A percentile compares a stretch with the other conserved stretches of the same genome.
Conservation (phyloP, 2,329 filamentous ascomycete species). For the Aureobasidium melanogenum region DNA sequence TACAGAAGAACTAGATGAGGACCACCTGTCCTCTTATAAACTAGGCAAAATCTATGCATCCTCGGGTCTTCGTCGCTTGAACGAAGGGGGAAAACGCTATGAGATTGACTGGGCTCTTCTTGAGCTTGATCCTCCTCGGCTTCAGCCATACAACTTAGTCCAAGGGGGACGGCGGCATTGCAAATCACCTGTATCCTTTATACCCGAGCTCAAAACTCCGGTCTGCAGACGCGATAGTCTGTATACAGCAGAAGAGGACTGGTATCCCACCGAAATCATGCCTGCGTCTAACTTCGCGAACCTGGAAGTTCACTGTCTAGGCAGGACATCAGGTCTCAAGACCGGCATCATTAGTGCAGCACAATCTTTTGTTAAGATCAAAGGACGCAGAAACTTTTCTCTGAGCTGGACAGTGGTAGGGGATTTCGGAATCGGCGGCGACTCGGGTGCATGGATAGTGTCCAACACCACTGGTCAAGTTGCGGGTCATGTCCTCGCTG, state of each 20-base stretch:
- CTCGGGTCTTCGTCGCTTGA: slow-evolving; percentile 69
- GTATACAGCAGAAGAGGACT: slow-evolving; percentile 26
- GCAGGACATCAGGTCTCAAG: slow-evolving; percentile 76
- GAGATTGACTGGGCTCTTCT: slow-evolving; percentile 96
- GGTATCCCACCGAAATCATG: slow-evolving; percentile 38
- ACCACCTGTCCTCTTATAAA: slow-evolving; percentile 69
- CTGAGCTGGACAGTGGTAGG: slow-evolving; percentile 58
- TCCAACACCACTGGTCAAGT: slow-evolving; percentile 69
- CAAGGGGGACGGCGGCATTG: slow-evolving; percentile 40
- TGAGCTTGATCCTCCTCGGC: slow-evolving; percentile 62
- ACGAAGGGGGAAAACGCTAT: slow-evolving; percentile 52
- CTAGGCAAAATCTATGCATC: slow-evolving; percentile 83
- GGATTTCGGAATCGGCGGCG: slow-evolving; percentile 66
- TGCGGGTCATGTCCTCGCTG: slow-evolving; percentile 81
- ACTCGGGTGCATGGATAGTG: slow-evolving; percentile 89
- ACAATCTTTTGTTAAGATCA: slow-evolving; percentile 78
- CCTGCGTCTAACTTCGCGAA: slow-evolving; percentile 58
- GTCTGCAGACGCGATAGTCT: slow-evolving; percentile 18
- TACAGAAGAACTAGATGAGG: slow-evolving; percentile 68
- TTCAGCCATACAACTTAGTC: slow-evolving; percentile 65
- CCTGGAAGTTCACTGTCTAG: slow-evolving; percentile 76
- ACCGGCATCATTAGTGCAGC: slow-evolving; percentile 67
- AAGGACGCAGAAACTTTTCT: slow-evolving; percentile 71
- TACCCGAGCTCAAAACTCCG: slow-evolving; percentile 20
- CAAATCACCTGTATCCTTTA: slow-evolving; percentile 22